These are phyloP conservation scores for Cymbopogon flexuosus DNA, from an alignment of 202 grass and related monocot genomes.

Conservation along the genomic window DNA sequence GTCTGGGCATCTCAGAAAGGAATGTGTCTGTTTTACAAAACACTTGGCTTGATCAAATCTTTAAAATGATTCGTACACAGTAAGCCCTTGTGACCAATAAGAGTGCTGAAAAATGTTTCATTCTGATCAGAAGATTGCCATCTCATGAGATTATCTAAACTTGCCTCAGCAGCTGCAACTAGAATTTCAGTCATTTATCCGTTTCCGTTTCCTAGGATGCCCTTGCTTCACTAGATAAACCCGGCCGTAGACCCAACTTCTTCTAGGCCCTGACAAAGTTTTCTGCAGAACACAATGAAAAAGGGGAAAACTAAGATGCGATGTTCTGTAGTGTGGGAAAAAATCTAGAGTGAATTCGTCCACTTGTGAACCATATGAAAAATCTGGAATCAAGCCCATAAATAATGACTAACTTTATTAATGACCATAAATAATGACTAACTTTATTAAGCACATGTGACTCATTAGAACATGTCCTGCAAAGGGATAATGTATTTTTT, in stretches of 20 bases:
- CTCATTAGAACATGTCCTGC: not conserved
- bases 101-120: slow-evolving; percentile 9
- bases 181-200: slow-evolving; percentile 29
- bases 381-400: not conserved
- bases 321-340: not conserved
- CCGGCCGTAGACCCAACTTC: slow-evolving; percentile 81
- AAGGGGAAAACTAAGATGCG: not conserved
- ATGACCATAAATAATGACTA: too few relatives aligned
- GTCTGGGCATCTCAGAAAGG: not conserved
- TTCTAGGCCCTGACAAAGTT: slow-evolving; percentile 53
- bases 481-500: not conserved
- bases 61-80: not conserved
- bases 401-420: not conserved
- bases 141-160: not conserved
- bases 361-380: slow-evolving; percentile 1
- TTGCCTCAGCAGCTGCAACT: not conserved
- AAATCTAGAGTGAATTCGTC: not conserved
- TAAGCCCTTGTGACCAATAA: not conserved
- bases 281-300: slow-evolving; percentile 39
- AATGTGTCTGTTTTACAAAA: slow-evolving; percentile 24
- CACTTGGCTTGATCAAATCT: slow-evolving; percentile 2
- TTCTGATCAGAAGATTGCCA: not conserved
- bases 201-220: slow-evolving; percentile 35
- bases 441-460: not conserved
- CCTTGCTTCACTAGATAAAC: slow-evolving; percentile 73